Conservation (phyloP, 2,329 filamentous ascomycete genomes). For the Alternaria ethzedia region DNA sequence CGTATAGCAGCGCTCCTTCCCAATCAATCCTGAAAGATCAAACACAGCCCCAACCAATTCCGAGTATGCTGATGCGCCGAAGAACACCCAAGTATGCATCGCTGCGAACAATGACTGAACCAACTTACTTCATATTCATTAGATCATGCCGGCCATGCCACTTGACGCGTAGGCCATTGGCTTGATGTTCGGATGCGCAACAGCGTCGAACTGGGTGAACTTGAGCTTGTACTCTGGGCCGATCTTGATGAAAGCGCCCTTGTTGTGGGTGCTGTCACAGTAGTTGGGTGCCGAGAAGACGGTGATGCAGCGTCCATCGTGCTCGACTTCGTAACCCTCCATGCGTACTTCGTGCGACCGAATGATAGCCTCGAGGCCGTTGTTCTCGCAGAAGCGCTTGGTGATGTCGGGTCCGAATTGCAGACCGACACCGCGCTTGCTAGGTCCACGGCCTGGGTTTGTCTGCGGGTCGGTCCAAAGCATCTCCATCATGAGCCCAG, state of each 20-base stretch:
- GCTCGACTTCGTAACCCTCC: constrained; percentile 99
- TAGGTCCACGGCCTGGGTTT: constrained; percentile 83
- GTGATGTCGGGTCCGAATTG: constrained; percentile 98
- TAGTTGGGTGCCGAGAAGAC: constrained; percentile 98
- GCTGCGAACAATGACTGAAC: constrained; percentile 32
- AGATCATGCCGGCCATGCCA: constrained; percentile 79
- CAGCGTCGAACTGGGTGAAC: constrained; percentile 93
- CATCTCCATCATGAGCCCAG: constrained; percentile 99
- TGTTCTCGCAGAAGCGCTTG: constrained; percentile 94
- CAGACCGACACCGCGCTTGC: constrained; percentile 94
- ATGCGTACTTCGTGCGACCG: constrained; percentile 97
- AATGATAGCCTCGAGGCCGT: constrained; percentile 92
- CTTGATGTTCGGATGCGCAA: constrained; percentile 92
- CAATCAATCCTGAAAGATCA: constrained; percentile 19
- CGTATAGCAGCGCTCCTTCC: constrained; percentile 9
- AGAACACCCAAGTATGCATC: constrained; percentile 48
- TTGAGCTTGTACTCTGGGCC: constrained; percentile 88
- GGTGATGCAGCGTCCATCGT: constrained; percentile 95
- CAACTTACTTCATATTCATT: constrained; percentile 26
- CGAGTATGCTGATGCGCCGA: constrained; percentile 42
- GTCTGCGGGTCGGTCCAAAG: constrained; percentile 97
- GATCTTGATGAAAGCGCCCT: constrained; percentile 98
- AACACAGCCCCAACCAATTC: constrained; percentile 24
- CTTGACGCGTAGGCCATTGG: constrained; percentile 91
- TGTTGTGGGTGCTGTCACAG: constrained; percentile 97